Conservation (phyloP, 148 eudicot genomes). For the Nepenthes mirabilis region DNA sequence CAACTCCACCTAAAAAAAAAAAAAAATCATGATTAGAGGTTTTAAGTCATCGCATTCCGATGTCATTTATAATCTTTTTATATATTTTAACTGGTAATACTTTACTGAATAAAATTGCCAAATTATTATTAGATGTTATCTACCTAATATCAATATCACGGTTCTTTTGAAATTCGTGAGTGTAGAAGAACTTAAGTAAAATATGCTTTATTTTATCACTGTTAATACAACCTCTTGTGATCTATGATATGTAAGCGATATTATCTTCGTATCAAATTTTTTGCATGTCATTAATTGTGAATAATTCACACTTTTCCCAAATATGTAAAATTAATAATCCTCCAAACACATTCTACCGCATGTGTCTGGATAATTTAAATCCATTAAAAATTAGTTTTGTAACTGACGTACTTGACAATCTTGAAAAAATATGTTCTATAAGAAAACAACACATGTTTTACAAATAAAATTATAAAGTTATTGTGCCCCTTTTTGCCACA, state of each 20-base stretch:
- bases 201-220: neutral
- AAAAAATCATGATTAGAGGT: too few species aligned
- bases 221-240: neutral
- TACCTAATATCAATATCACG: neutral
- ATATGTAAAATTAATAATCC: neutral
- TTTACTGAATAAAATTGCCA: neutral
- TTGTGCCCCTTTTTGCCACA: too few species aligned
- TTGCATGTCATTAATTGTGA: neutral
- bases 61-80: too few species aligned
- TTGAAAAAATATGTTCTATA: too few species aligned
- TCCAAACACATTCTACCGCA: neutral
- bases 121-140: neutral
- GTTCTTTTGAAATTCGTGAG: neutral
- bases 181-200: neutral
- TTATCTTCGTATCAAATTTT: neutral
- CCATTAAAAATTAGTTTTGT: too few species aligned
- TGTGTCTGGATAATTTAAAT: too few species aligned
- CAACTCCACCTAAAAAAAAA: too few species aligned
- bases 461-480: too few species aligned
- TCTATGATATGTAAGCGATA: neutral
- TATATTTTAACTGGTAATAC: neutral
- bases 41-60: too few species aligned
- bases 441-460: too few species aligned
- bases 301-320: neutral
- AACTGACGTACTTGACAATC: too few species aligned